These are phyloP conservation scores for Papiliotrema fonsecae DNA, from an alignment of 1,284 basidiomycete genomes.

Conservation along the genomic window DNA sequence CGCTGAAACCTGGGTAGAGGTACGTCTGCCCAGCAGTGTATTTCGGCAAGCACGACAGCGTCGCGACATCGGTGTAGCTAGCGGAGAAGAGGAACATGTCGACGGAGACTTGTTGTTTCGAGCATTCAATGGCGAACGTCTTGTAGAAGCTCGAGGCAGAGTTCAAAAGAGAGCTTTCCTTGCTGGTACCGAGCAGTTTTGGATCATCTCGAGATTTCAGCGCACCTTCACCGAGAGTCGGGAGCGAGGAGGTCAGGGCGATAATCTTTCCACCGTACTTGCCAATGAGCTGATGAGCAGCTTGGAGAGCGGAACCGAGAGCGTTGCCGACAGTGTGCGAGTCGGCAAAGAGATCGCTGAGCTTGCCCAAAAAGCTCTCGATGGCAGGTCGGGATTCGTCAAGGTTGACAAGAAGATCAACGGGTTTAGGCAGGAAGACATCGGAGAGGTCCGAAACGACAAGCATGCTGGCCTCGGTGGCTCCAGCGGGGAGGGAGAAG, in stretches of 20 bases:
- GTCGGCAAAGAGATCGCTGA: slow-evolving; percentile 96
- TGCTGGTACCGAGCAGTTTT: slow-evolving; percentile 90
- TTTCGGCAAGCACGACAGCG: slow-evolving; percentile 71
- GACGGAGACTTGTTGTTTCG: slow-evolving; percentile 92
- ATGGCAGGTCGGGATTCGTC: slow-evolving; percentile 76
- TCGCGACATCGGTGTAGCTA: slow-evolving; percentile 92
- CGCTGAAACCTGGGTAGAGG: slow-evolving; percentile 98
- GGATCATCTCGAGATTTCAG: slow-evolving; percentile 96
- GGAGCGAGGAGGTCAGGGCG: slow-evolving; percentile 80
- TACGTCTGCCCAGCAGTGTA: slow-evolving; percentile 98
- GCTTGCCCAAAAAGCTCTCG: slow-evolving; percentile 72
- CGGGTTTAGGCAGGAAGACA: slow-evolving; percentile 95
- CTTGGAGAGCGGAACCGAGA: slow-evolving; percentile 91
- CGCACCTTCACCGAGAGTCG: slow-evolving; percentile 82
- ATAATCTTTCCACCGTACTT: slow-evolving; percentile 95
- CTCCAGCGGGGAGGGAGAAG: slow-evolving; percentile 80
- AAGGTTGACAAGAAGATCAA: slow-evolving; percentile 90
- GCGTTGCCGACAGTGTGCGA: slow-evolving; percentile 87
- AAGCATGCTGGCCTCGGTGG: slow-evolving; percentile 84
- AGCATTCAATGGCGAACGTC: slow-evolving; percentile 98
- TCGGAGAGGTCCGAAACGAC: slow-evolving; percentile 96
- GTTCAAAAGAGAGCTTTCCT: slow-evolving; percentile 84
- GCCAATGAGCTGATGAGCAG: slow-evolving; percentile 90
- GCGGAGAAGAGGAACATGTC: slow-evolving; percentile 99
- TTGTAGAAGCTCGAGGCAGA: slow-evolving; percentile 94